Base-by-base conservation (phyloP, 1,139 yeast species). In the Lodderomyces jiufengensis region DNA sequence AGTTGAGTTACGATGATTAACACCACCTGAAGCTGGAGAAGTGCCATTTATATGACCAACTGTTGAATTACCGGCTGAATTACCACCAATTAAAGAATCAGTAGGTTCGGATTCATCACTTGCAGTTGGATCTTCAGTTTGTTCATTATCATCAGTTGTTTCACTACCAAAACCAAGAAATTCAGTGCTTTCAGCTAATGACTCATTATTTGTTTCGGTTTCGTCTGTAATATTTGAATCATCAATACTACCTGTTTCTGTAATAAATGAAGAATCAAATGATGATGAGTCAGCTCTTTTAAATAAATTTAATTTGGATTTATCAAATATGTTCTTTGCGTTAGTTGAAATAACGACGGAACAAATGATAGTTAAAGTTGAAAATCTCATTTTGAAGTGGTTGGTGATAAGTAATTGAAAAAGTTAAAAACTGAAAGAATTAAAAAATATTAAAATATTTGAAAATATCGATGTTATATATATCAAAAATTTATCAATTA, bases 81-180 rank as follows among this genome's bases (percentile, higher is more conserved):
- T 5, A 18, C 20, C 20, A 18, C 20, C 31, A 15, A 27, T 41
- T 9, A 28, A n/a, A n/a, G 21, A 24, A 10, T 28, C 28, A 18
- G 28, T 9, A 16, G 28, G 13, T 25, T 25, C 31, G 12, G 37
- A 29, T 12, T 22, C 33, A 15, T 18, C 29, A 32, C 36, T 41
- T 20, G 25, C 45, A 24, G 42, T 35, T 13, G 42, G 32, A 27
- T 32, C 40, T 16, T 25, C 27, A 15, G 44, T 26, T 24, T 24
- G 40, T 47, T 45, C 23, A 15, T 45, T 31, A 29, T 36, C 49
- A 10, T 45, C 46, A 14, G 47, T 41, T 29, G 29, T 3, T 4
- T 27, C 11, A 5, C 20, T 24, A 7, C 36, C 45, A 14, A n/a
- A n/a, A n/a, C 37, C 37, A 16, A 47, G 26, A 4, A 51, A 39